Conservation (phyloP, 2,329 filamentous ascomycete genomes). For the Aspergillus pseudoviridinutans region DNA sequence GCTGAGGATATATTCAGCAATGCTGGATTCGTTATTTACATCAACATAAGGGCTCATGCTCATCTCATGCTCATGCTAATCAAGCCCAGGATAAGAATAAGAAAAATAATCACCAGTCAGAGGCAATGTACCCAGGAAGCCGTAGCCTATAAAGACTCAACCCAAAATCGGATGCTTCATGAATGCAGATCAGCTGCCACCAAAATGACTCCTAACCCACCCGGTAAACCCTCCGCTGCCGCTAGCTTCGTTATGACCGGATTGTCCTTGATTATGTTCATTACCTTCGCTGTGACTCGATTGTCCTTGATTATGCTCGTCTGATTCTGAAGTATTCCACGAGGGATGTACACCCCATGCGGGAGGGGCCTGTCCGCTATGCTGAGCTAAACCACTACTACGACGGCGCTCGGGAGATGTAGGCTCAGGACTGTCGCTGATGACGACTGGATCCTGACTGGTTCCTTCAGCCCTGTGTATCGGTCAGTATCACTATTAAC, state of each 20-base stretch:
- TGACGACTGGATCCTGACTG: constrained; percentile 15
- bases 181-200: constrained; percentile 12
- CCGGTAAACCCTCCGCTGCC: constrained; percentile 15
- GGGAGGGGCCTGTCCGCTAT: constrained; percentile 2
- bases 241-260: constrained; percentile 9
- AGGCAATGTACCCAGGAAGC: not conserved
- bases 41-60: not conserved
- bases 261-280: constrained; percentile 4
- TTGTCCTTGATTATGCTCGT: constrained; percentile 2
- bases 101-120: not conserved
- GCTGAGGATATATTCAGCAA: not conserved
- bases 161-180: not conserved
- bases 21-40: not conserved
- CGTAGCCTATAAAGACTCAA: not conserved
- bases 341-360: constrained; percentile 1
- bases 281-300: constrained; percentile 9
- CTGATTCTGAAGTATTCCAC: not conserved
- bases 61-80: not conserved
- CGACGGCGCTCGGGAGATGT: constrained; percentile 7
- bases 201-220: constrained; percentile 26
- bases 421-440: constrained; percentile 14
- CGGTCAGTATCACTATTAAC: constrained; percentile 7
- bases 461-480: constrained; percentile 11
- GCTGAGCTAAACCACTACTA: not conserved
- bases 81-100: not conserved